Evolutionary conservation across 257 asterid genomes (phyloP).

Genomic region (Thymus quinquecostatus): DNA sequence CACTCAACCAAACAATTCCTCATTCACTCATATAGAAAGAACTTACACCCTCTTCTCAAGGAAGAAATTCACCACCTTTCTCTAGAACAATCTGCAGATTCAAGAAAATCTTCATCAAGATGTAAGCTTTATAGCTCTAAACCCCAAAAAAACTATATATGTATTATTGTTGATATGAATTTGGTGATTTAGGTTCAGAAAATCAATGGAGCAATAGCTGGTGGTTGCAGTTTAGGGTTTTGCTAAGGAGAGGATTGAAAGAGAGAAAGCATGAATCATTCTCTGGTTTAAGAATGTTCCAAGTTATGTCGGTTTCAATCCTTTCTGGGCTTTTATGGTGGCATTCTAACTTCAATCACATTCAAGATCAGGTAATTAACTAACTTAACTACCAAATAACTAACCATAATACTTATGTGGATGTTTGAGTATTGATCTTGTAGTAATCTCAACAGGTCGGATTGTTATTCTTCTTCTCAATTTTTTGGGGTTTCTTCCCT

Average conservation of each 20-base stretch:
- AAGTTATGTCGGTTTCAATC: slow-evolving; percentile 80
- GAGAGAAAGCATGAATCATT: slow-evolving; percentile 79
- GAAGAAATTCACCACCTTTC: slow-evolving; percentile 47
- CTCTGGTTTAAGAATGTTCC: slow-evolving; percentile 67
- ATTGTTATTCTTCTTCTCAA: slow-evolving; percentile 79
- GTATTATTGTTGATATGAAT: neutral
- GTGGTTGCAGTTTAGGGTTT: slow-evolving; percentile 87
- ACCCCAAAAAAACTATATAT: too few relatives aligned
- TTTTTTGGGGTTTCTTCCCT: slow-evolving; percentile 90
- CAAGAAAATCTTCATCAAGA: slow-evolving; percentile 41
- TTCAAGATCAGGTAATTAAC: slow-evolving; percentile 78
- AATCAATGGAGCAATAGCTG: slow-evolving; percentile 75
- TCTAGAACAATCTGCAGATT: slow-evolving; percentile 21
- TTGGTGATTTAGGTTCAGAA: slow-evolving; percentile 45
- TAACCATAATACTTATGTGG: neutral
- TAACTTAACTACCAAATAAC: neutral
- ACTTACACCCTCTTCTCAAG: slow-evolving; percentile 54
- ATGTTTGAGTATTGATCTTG: neutral
- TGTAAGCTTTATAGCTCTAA: slow-evolving; percentile 35
- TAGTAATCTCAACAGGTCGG: slow-evolving; percentile 59
- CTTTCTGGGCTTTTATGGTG: slow-evolving; percentile 89
- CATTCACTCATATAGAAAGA: slow-evolving; percentile 59
- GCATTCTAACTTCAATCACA: slow-evolving; percentile 76
- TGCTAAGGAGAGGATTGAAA: slow-evolving; percentile 74
- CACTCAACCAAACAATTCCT: slow-evolving; percentile 62